phyloP scores from a whole-genome alignment of 2,329 filamentous ascomycete species.

The Sarocladiaceae sp. region DNA sequence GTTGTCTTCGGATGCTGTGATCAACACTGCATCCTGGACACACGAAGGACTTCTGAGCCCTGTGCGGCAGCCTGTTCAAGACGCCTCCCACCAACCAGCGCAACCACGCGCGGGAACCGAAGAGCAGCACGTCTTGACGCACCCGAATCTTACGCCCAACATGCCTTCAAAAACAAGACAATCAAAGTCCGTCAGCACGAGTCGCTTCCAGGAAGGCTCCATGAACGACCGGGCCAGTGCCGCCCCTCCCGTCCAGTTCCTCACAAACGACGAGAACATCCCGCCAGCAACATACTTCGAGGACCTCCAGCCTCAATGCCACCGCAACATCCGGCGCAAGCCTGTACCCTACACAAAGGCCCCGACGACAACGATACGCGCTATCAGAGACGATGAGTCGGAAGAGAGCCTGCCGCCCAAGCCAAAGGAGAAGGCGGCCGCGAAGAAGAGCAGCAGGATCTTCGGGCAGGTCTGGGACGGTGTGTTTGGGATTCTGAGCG shows the following conservation, averaged over 20 bases:
- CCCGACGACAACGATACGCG: constrained; percentile 12
- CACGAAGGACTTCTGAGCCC: too few species aligned
- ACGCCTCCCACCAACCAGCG: too few species aligned
- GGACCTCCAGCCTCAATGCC: constrained; percentile 8
- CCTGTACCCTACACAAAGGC: constrained; percentile 11
- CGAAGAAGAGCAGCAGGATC: constrained; percentile 22
- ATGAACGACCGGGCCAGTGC: constrained; percentile 77
- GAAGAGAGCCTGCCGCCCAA: not conserved
- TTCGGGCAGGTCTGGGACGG: constrained; percentile 33
- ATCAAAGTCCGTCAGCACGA: constrained; percentile 27
- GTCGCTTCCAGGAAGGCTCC: constrained; percentile 70
- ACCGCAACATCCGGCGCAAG: constrained; percentile 5
- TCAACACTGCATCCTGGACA: too few species aligned
- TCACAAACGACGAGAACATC: constrained; percentile 32
- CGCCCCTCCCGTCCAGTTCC: constrained; percentile 62
- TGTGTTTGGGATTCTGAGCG: constrained; percentile 25
- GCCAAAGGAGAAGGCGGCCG: constrained; percentile 16
- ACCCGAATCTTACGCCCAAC: too few species aligned
- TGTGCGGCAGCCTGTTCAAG: too few species aligned
- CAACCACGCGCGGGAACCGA: too few species aligned
- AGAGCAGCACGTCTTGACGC: too few species aligned
- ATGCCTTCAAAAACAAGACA: not conserved
- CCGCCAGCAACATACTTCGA: constrained; percentile 3
- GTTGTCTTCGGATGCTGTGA: too few species aligned
- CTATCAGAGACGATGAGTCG: constrained; percentile 9